Evolutionary conservation across 2,329 filamentous ascomycete species (phyloP).

Genomic region (Botrytis byssoidea): DNA sequence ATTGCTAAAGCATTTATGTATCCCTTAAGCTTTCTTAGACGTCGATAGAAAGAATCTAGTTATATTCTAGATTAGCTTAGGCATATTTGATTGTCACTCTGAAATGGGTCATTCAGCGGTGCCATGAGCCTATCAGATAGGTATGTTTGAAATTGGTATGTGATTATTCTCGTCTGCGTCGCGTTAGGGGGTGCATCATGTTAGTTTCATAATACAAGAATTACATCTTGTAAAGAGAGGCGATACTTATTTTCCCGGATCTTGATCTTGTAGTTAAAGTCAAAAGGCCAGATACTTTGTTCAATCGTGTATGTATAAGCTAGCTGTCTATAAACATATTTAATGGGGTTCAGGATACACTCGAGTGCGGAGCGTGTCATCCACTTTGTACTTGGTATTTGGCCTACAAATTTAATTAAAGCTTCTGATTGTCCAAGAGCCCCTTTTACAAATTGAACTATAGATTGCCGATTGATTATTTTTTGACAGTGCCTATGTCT

Average conservation of each 20-base stretch:
- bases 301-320: neutral
- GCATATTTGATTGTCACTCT: neutral
- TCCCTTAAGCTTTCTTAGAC: conserved; percentile 19
- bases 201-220: neutral
- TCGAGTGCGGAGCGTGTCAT: neutral
- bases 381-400: neutral
- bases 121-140: neutral
- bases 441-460: too few relatives aligned
- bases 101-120: neutral
- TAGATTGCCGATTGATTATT: neutral
- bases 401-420: neutral
- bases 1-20: conserved; percentile 29
- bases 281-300: neutral
- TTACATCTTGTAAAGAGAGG: neutral
- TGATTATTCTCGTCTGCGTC: neutral
- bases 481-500: neutral
- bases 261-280: neutral
- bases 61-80: neutral
- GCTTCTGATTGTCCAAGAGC: neutral
- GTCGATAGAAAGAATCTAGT: neutral
- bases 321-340: too few relatives aligned
- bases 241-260: neutral
- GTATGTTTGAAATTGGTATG: neutral
- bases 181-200: conserved; percentile 46
- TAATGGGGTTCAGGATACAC: neutral